A percentile compares a stretch with the other conserved stretches of the same genome.
Conservation (phyloP, 495 filamentous ascomycete species). For the Penicillium soppii region DNA sequence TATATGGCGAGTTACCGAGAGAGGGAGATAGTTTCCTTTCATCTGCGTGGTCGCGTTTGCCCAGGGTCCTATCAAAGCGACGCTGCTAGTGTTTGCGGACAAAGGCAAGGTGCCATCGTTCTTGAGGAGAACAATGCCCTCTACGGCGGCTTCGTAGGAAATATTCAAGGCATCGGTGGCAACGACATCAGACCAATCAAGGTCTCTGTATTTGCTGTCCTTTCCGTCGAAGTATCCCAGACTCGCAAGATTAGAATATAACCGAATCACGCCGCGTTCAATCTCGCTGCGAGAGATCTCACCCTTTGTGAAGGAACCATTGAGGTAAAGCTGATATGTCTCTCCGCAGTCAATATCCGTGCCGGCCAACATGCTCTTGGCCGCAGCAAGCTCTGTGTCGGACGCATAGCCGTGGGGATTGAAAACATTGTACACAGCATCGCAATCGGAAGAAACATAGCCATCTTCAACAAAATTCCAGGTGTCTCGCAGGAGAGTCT, state of each 20-base stretch:
- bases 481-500: constrained; percentile 57
- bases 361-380: constrained; percentile 56
- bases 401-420: constrained; percentile 53
- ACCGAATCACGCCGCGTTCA: constrained; percentile 53
- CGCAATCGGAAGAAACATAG: constrained; percentile 59
- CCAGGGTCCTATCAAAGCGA: constrained; percentile 61
- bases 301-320: constrained; percentile 47
- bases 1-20: constrained; percentile 53
- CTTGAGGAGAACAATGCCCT: constrained; percentile 61
- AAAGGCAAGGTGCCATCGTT: constrained; percentile 59
- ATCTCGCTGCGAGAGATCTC: constrained; percentile 48
- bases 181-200: constrained; percentile 53
- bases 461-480: constrained; percentile 48
- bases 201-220: constrained; percentile 45
- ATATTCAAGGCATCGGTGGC: constrained; percentile 52
- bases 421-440: constrained; percentile 57
- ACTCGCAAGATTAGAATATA: constrained; percentile 55
- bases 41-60: constrained; percentile 59
- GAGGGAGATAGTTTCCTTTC: constrained; percentile 58
- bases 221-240: constrained; percentile 61
- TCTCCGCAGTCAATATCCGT: constrained; percentile 63
- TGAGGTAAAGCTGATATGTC: constrained; percentile 51
- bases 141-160: constrained; percentile 56
- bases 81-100: constrained; percentile 31
- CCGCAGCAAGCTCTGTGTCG: constrained; percentile 46